Evolutionary conservation across 805 yeast genomes (phyloP), one percentile per base, ranked within the genome.

Genomic region (Candida sakaeoensis): DNA sequence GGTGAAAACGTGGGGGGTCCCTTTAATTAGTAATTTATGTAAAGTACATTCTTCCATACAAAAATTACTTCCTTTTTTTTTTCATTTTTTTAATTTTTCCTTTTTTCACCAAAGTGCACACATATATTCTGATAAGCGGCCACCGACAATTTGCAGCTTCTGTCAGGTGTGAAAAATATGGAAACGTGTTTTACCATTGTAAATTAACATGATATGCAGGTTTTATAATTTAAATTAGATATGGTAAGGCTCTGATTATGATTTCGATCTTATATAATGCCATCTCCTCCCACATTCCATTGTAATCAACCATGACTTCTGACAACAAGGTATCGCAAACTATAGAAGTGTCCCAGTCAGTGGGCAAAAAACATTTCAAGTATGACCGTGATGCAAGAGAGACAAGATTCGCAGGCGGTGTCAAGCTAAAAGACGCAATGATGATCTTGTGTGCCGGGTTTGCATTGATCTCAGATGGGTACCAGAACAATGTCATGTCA

Each of bases 381-480:
- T 67, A 68, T 47, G 65, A 67, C 41, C 53, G 50, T 9, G 68
- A 57, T 10, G 53, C 44, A 21, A 58, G 74, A 49, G 43, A 41
- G 25, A 42, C 46, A 12, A 53, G 74, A 32, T 55, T 59, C 29
- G 48, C 34, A 13, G 51, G 49, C 5, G 61, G 60, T 0, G 56
- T 57, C 15, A 49, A 47, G 25, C 19, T 46, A 26, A 58, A 52
- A 18, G 70, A 68, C 40, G 44, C 63, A 21, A 49, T 68, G 37
- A 59, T 80, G 40, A 77, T 83, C 45, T 52, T 79, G 33, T 77
- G 85, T 60, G 69, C 89, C 17, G 91, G 93, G 10, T 80, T 77
- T 47, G 93, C 90, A 0, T 70, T 85, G 53, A 76, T 82, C 51
- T 77, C 85, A 16, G 93, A 85, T 60, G 90, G 90, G 3, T 83